Evolutionary conservation across 148 eudicot genomes (phyloP).

Genomic region (Simmondsia chinensis): DNA sequence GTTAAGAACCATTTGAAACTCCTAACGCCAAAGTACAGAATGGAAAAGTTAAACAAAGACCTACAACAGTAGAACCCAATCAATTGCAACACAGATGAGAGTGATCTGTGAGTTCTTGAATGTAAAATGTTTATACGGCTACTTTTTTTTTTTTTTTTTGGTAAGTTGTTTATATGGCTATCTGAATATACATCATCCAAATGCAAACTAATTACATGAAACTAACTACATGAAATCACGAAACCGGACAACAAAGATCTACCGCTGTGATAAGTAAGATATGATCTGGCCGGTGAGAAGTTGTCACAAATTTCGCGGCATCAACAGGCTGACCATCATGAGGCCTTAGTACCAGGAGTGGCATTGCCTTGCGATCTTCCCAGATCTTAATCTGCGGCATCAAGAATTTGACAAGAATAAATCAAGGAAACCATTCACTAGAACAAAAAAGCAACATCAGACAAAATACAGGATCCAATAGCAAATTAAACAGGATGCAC

Average conservation of each 20-base stretch:
- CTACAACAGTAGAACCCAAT: too few relatives aligned
- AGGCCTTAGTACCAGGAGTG: constrained; percentile 77
- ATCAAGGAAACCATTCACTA: not conserved
- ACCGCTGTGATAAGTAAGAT: constrained; percentile 89
- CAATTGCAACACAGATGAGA: too few relatives aligned
- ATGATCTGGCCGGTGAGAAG: constrained; percentile 89
- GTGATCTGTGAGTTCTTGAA: too few relatives aligned
- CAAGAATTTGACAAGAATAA: not conserved
- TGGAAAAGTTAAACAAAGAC: too few relatives aligned
- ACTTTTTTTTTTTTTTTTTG: too few relatives aligned
- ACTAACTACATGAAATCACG: constrained; percentile 1
- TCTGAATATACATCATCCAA: too few relatives aligned
- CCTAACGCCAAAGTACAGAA: too few relatives aligned
- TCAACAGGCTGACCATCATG: constrained; percentile 91
- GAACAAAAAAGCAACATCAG: too few relatives aligned
- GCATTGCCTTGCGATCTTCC: constrained; percentile 79
- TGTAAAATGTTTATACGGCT: too few relatives aligned
- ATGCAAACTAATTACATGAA: not conserved
- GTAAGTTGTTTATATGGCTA: too few relatives aligned
- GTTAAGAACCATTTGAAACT: too few relatives aligned
- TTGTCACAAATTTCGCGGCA: constrained; percentile 77
- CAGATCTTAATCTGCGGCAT: constrained; percentile 80
- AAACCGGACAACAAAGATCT: constrained; percentile 12
- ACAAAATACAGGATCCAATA: too few relatives aligned
- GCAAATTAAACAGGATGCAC: not conserved